Conservation (phyloP, 2,329 filamentous ascomycete genomes). For the Incumbomyces lentus region DNA sequence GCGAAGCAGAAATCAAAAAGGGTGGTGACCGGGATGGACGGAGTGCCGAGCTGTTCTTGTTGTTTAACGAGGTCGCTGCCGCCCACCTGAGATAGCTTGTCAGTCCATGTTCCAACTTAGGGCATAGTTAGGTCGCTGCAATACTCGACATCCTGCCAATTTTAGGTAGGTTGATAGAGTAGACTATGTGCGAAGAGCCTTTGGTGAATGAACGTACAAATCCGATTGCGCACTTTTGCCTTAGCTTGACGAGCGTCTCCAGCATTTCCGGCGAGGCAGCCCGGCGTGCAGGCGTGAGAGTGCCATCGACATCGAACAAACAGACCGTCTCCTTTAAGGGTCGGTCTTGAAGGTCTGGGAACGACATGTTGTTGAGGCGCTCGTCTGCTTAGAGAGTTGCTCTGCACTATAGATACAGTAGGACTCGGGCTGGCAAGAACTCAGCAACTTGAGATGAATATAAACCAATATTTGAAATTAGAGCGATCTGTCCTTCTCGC, state of each 20-base stretch:
- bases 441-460: too few species aligned
- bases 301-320: slow-evolving; percentile 94
- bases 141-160: background rate
- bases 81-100: slow-evolving; percentile 46
- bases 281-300: slow-evolving; percentile 76
- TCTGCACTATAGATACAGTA: too few species aligned
- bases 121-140: background rate
- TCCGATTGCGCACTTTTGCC: slow-evolving; percentile 79
- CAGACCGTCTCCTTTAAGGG: slow-evolving; percentile 86
- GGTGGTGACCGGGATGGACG: slow-evolving; percentile 58
- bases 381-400: background rate
- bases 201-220: slow-evolving; percentile 41
- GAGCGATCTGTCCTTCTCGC: background rate
- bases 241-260: slow-evolving; percentile 63
- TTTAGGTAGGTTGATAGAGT: background rate
- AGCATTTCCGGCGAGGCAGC: slow-evolving; percentile 71
- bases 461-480: too few species aligned
- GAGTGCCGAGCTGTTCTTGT: slow-evolving; percentile 81
- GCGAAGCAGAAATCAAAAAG: slow-evolving; percentile 96
- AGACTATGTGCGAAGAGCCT: background rate
- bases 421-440: too few species aligned
- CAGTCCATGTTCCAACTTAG: background rate
- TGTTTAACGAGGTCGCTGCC: slow-evolving; percentile 89
- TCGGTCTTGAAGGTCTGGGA: slow-evolving; percentile 69
- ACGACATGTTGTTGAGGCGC: slow-evolving; percentile 24